Base-by-base conservation (phyloP, 2,329 filamentous ascomycete genomes). In the Phialemoniopsis sp. region DNA sequence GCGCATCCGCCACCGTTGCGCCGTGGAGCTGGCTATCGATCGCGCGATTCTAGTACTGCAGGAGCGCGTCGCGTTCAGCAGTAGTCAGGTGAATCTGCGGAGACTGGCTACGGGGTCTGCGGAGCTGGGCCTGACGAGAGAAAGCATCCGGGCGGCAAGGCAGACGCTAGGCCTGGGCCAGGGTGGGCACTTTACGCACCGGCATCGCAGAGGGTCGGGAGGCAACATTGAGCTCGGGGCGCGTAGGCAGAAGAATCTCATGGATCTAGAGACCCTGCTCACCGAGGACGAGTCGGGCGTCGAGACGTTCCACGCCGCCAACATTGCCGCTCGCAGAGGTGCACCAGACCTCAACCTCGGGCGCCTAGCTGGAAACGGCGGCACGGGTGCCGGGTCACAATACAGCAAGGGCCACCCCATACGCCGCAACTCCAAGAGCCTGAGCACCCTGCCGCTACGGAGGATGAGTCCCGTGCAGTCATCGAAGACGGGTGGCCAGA, bases 21-120 rank as follows among this genome's bases (percentile, higher is more conserved):
- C 89, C 4, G 88, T 96, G 39, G 91, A 97, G 58, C 66, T 95
- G 34, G 88, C 89, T 4, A 66, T 97, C 2, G 87, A 93, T 55
- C 72, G 78, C 15, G 85, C 86, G 3, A 84, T 91, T 2, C 82
- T 86, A 45, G 69, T 73, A 10, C 66, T 89, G 19, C 73, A 84
- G 21, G 77, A 83, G 3, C 70, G 80, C 4, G 80, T 88, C 3
- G 80, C 83, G 13, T 88, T 88, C 52, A 82, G 78, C 21, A 72
- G 78, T 37, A 81, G 77, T 47, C 80, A 84, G 46, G 71, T 78
- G 9, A 73, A 84, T 44, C 55, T 84, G 28, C 67, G 80, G 8
- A 64, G 70, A 14, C 56, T 77, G 29, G 58, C 53, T 10, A 58
- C 64, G 26, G 58, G 56, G 13, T 55, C 55, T 10, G 56, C 59